A percentile compares a stretch with the other conserved stretches of the same genome.
Evolutionary conservation across 768 basidiomycete genomes (phyloP).

Genomic region (Psilocybe cyanescens): DNA sequence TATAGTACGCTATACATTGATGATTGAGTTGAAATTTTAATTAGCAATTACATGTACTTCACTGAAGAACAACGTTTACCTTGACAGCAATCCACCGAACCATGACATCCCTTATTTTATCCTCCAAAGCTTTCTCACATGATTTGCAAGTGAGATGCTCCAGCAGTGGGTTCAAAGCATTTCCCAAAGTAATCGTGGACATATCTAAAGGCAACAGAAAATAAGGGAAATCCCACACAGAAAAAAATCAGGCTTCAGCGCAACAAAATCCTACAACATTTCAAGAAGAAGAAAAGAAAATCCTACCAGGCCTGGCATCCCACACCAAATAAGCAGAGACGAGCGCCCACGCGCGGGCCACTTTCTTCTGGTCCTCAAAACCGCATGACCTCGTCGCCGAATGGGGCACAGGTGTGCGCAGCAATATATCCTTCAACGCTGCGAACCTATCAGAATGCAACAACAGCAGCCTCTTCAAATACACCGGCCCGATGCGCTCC

Average conservation of each 20-base stretch:
- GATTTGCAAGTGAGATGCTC: neutral
- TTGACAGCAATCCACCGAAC: conserved; percentile 1
- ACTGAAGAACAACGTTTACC: neutral
- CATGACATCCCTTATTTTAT: neutral
- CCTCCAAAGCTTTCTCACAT: neutral
- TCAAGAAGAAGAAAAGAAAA: neutral
- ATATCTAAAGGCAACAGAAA: neutral
- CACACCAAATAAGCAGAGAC: conserved; percentile 30
- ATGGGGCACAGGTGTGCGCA: conserved; percentile 28
- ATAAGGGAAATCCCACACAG: neutral
- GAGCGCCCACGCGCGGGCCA: conserved; percentile 33
- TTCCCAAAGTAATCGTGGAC: neutral
- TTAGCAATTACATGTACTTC: no score
- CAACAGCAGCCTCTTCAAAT: conserved; percentile 43
- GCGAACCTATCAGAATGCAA: conserved; percentile 40
- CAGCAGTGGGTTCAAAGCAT: neutral
- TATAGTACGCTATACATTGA: no score
- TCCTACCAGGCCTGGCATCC: conserved; percentile 29
- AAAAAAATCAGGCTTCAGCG: neutral
- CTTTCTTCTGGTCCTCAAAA: conserved; percentile 27
- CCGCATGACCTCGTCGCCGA: conserved; percentile 25
- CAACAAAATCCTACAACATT: neutral
- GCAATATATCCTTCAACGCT: conserved; percentile 34
- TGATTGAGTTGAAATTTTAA: no score
- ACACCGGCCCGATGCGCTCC: conserved; percentile 40